phyloP scores from a whole-genome alignment of 2,329 filamentous ascomycete species.

The Trichoderma citrinoviride region DNA sequence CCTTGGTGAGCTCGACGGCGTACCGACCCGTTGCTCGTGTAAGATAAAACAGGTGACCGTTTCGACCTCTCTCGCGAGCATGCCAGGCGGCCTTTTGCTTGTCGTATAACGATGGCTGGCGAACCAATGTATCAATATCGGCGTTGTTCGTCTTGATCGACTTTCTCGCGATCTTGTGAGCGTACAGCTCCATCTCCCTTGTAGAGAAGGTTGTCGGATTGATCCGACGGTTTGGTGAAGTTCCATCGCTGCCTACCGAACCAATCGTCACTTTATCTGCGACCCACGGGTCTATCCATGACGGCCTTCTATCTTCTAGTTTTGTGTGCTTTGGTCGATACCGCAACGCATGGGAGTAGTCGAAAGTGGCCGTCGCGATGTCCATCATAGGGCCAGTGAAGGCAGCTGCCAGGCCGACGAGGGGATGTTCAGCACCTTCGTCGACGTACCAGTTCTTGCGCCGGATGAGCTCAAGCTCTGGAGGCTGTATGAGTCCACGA shows the following conservation, averaged over 20 bases:
- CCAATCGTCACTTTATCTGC: neutral
- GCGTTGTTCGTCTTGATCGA: constrained; percentile 52
- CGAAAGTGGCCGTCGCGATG: constrained; percentile 53
- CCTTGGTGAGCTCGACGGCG: constrained; percentile 57
- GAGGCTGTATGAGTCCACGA: constrained; percentile 53
- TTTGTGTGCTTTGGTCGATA: neutral
- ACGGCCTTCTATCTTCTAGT: neutral
- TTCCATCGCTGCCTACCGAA: neutral
- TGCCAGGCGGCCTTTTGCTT: constrained; percentile 30
- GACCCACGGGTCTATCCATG: constrained; percentile 3
- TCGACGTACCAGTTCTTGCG: constrained; percentile 60
- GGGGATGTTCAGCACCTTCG: constrained; percentile 62
- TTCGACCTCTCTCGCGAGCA: constrained; percentile 28
- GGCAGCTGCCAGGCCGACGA: constrained; percentile 63
- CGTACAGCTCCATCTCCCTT: constrained; percentile 32
- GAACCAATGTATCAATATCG: constrained; percentile 15
- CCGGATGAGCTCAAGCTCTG: constrained; percentile 52
- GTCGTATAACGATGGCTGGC: constrained; percentile 26
- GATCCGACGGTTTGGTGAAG: constrained; percentile 5
- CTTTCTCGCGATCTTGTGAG: constrained; percentile 34
- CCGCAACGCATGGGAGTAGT: constrained; percentile 26
- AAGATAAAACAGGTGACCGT: constrained; percentile 31
- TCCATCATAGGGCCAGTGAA: constrained; percentile 64
- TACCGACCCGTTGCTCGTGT: constrained; percentile 50
- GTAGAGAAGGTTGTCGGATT: constrained; percentile 24